Evolutionary conservation across 1,139 yeast genomes (phyloP), one percentile per base, ranked within the genome.

Genomic region (Lodderomyces orthopsilosis): DNA sequence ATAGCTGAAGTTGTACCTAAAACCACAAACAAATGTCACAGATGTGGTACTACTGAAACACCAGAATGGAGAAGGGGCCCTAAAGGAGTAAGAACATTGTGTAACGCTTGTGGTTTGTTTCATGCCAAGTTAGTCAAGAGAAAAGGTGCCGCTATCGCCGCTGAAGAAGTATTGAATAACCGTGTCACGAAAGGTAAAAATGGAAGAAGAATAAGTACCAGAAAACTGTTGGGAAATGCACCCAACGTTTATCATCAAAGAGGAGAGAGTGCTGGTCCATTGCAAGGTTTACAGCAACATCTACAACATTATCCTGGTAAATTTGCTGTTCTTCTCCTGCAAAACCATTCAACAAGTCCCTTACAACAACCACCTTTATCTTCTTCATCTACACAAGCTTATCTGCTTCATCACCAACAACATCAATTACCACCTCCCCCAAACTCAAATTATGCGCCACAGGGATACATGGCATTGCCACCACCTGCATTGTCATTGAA

Each of bases 31-130:
- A 65, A 62, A 51, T 64, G 69, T 47, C 68, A 64, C 41, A 53
- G 69, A 50, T 89, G 96, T 61, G 86, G 85, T 17, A 82, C 86
- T n/a, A 75, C 79, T 2, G 88, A 83, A 48, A 88, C 96, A 1
- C 95, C 96, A 1, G 96, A 89, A 65, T 89, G 96, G 96, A 72
- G 96, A 51, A 74, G 90, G 45, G 96, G 96, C 0, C 96, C 96
- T 2, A 79, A 81, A 48, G 96, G 96, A 0, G 85, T 85, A 12
- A 71, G 94, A 41, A 86, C 95, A 0, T 68, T 89, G 46, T 89
- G 96, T 63, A 89, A 89, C 61, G 95, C 96, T 0, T 89, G 96
- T 65, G 96, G 96, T 0, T 69, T 89, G 41, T 86, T 79, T 60
- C 89, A 84, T 62, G 89, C 93, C 22, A 86, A 86, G 58, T 67